Conservation (phyloP, 2,329 filamentous ascomycete genomes). For the Aspergillus japonicus region DNA sequence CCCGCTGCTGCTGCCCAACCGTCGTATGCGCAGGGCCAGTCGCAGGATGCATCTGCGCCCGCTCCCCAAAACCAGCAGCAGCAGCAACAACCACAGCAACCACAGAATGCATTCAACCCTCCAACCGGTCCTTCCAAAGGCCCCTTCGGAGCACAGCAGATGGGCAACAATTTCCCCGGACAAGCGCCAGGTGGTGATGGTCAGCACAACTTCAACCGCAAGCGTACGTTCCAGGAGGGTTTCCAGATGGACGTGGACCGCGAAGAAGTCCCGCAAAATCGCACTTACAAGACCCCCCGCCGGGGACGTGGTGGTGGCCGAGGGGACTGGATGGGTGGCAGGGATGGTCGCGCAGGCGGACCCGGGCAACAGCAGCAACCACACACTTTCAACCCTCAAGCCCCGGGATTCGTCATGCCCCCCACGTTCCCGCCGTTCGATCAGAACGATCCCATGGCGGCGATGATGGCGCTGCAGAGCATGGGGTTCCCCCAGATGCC, state of each 20-base stretch:
- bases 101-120: conserved; percentile 23
- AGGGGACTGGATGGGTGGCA: conserved; percentile 39
- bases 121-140: conserved; percentile 22
- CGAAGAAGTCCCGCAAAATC: conserved; percentile 44
- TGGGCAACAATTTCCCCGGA: conserved; percentile 12
- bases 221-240: conserved; percentile 54
- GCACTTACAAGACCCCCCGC: conserved; percentile 49
- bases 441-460: conserved; percentile 55
- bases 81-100: conserved; percentile 15
- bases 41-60: conserved; percentile 22
- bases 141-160: conserved; percentile 21
- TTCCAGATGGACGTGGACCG: conserved; percentile 47
- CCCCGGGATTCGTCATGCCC: conserved; percentile 38
- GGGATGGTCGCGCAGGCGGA: conserved; percentile 27
- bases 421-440: conserved; percentile 54
- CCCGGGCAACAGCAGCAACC: conserved; percentile 16
- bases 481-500: conserved; percentile 54
- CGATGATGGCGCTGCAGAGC: conserved; percentile 53
- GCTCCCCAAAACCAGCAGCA: not conserved
- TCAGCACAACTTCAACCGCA: conserved; percentile 41
- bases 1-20: conserved; percentile 20
- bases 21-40: conserved; percentile 23
- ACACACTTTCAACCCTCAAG: conserved; percentile 23
- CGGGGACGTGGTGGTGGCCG: conserved; percentile 44
- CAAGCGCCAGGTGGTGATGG: conserved; percentile 25